phyloP scores from a whole-genome alignment of 208 protist genomes.

The Strigomonas galati region DNA sequence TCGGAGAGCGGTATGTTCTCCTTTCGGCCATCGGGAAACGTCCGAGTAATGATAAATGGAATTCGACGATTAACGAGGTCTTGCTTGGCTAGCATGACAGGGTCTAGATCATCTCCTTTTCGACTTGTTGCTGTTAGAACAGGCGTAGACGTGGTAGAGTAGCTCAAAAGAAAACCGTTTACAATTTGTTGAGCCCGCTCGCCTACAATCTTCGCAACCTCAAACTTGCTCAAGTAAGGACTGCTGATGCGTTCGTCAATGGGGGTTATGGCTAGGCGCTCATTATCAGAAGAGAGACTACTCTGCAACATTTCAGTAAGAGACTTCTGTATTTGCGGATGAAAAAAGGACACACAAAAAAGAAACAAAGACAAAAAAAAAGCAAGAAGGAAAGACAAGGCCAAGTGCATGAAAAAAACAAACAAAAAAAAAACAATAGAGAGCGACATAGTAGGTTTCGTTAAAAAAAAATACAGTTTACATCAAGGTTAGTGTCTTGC shows the following conservation, averaged over 20 bases:
- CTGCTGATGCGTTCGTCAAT: constrained; percentile 53
- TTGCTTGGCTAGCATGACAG: constrained; percentile 84
- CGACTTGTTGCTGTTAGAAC: background rate
- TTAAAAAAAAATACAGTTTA: background rate
- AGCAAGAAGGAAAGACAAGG: background rate
- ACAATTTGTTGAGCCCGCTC: constrained; percentile 82
- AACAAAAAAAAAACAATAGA: constrained; percentile 4
- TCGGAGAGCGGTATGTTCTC: constrained; percentile 83
- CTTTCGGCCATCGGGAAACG: constrained; percentile 71
- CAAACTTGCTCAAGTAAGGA: constrained; percentile 83
- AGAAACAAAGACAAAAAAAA: background rate
- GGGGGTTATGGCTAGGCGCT: constrained; percentile 45
- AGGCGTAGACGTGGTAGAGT: constrained; percentile 16
- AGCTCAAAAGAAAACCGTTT: constrained; percentile 45
- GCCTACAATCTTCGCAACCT: constrained; percentile 74
- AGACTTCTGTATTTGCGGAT: background rate
- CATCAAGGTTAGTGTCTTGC: background rate
- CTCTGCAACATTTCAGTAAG: background rate
- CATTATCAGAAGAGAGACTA: background rate
- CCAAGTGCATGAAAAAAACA: background rate
- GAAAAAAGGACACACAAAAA: background rate
- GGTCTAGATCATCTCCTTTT: constrained; percentile 60
- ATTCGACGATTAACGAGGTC: constrained; percentile 72
- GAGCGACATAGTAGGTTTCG: background rate
- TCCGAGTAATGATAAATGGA: constrained; percentile 78